A percentile compares a stretch with the other conserved stretches of the same genome.
These are phyloP conservation scores for Funneliformis mosseae DNA, from an alignment of 192 early-diverging fungal species.

Conservation along the genomic window DNA sequence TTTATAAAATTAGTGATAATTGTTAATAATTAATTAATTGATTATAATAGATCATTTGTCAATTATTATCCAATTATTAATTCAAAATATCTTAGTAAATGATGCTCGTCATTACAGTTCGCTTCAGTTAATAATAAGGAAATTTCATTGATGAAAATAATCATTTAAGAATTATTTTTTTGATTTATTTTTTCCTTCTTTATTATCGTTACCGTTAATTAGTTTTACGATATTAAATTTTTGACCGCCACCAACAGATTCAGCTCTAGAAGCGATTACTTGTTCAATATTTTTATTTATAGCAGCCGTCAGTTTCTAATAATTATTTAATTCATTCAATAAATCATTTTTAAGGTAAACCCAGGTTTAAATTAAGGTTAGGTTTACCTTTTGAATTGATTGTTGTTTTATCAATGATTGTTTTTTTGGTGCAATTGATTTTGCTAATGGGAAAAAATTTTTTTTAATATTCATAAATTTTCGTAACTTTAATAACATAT, in stretches of 20 bases:
- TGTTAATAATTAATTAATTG: background rate
- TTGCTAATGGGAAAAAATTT: slow-evolving; percentile 8
- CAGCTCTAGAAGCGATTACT: slow-evolving; percentile 26
- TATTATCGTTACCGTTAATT: background rate
- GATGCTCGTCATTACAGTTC: no score
- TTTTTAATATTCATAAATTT: background rate
- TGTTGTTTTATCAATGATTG: slow-evolving; percentile 20
- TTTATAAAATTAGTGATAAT: background rate
- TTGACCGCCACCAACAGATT: background rate
- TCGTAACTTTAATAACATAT: no score
- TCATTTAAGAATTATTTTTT: background rate
- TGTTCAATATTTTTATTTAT: slow-evolving; percentile 30
- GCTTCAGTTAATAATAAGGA: no score
- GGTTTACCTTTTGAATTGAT: background rate
- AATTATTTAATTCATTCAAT: background rate
- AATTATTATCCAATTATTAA: no score
- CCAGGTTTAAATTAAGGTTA: background rate
- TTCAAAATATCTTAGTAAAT: no score
- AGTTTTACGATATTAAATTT: slow-evolving; percentile 13
- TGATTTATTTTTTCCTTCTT: background rate
- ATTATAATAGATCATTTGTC: no score
- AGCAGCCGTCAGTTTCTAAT: slow-evolving; percentile 13
- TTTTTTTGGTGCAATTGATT: slow-evolving; percentile 19
- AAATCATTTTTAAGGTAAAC: background rate
- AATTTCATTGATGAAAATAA: no score